Base-by-base conservation (phyloP, 306 rosid genomes). In the Purshia tridentata region DNA sequence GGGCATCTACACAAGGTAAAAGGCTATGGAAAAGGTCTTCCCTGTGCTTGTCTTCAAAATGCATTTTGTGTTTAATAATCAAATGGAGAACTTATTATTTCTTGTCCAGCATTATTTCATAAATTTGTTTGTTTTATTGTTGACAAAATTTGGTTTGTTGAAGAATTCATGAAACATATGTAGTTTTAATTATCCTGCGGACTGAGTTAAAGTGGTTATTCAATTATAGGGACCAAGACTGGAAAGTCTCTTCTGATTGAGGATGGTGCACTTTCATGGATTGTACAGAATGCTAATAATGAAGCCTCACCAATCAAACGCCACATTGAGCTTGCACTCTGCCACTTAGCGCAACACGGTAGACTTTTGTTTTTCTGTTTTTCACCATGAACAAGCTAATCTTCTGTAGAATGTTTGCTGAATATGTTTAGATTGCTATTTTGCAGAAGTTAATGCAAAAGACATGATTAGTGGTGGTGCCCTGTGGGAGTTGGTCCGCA, bases 261-360 rank as follows among this genome's bases (percentile, higher is more conserved):
- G 76, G 99, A 94, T 35, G 97, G 97, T 52, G 97, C 95, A 68
- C 96, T 94, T 79, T 76, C 97, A 73, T 94, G 99, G 99, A 91
- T 94, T 67, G 97, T 94, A 42, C 92, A 91, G 85, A 91, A 91
- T 79, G 96, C 99, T 47, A 94, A 91, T 75, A 91, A 87, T 44
- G 97, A 91, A 60, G 97, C 96, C 73, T 84, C 99, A 0, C 83
- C 97, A 42, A 86, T 91, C 72, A 90, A 88, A 85, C 98, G 98
- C 70, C 99, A 91, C 66, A 87, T 88, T 55, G 99, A 95, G 77
- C 98, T 95, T 59, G 98, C 99, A 69, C 93, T 95, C 19, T 95
- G 99, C 77, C 99, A 95, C 82, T 83, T 95, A 58, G 98, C 99
- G 23, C 99, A 95, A 74, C 93, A 91, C 64, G 99, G 99, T 95